These are phyloP conservation scores for Daedalea quercina DNA, from an alignment of 768 basidiomycete genomes.

Conservation along the genomic window DNA sequence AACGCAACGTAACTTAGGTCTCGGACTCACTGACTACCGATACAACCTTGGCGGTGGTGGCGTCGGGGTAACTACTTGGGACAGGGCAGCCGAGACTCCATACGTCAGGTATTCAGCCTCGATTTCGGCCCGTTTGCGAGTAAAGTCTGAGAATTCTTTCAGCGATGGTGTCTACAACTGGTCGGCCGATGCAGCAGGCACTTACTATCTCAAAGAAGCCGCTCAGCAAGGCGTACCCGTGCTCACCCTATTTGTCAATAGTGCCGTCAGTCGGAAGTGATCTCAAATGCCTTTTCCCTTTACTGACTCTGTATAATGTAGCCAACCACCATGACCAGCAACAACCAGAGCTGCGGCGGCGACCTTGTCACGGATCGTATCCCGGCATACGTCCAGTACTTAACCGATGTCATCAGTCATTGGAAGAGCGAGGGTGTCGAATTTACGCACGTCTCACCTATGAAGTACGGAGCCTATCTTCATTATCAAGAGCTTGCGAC, in stretches of 20 bases:
- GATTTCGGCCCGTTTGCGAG: slow-evolving; percentile 22
- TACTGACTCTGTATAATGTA: neutral
- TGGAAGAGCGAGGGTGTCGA: slow-evolving; percentile 31
- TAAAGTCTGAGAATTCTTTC: neutral
- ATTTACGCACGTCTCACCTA: slow-evolving; percentile 35
- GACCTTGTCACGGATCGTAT: slow-evolving; percentile 10
- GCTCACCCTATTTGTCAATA: slow-evolving; percentile 38
- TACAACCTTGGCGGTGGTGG: slow-evolving; percentile 40
- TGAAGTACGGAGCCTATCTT: slow-evolving; percentile 26
- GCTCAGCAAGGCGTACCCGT: slow-evolving; percentile 28
- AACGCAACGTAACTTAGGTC: slow-evolving; percentile 19
- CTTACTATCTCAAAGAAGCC: slow-evolving; percentile 35
- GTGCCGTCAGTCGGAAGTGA: slow-evolving; percentile 16
- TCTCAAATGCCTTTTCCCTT: neutral
- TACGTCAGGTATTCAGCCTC: slow-evolving; percentile 17
- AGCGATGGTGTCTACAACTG: slow-evolving; percentile 33
- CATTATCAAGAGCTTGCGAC: too few relatives aligned
- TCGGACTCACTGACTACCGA: slow-evolving; percentile 36
- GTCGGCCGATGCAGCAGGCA: slow-evolving; percentile 31
- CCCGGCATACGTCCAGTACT: slow-evolving; percentile 33
- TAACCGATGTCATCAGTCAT: slow-evolving; percentile 35
- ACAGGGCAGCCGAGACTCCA: slow-evolving; percentile 30
- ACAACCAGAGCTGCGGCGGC: slow-evolving; percentile 14
- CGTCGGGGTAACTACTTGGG: slow-evolving; percentile 25
- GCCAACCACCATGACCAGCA: slow-evolving; percentile 17